Evolutionary conservation across 768 basidiomycete species (phyloP).

Genomic region (Mycena alexandri): DNA sequence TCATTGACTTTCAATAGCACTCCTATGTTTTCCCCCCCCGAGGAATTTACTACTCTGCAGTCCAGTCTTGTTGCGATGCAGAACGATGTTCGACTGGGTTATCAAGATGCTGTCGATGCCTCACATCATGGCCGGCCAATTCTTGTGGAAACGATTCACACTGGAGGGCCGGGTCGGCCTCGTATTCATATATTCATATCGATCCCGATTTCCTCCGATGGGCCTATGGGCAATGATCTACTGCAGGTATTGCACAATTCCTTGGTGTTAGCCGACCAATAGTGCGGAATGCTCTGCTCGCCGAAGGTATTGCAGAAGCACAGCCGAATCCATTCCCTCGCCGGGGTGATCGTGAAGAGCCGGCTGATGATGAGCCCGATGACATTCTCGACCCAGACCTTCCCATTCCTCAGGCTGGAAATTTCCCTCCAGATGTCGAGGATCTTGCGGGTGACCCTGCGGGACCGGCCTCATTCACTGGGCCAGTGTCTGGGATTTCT

Average conservation of each 20-base stretch:
- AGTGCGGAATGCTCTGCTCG: slow-evolving; percentile 38
- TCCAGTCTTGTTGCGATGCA: slow-evolving; percentile 8
- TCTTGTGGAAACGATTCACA: neutral
- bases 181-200: slow-evolving; percentile 44
- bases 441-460: no score
- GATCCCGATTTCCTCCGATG: slow-evolving; percentile 41
- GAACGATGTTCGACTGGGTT: slow-evolving; percentile 11
- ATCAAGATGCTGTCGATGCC: slow-evolving; percentile 10
- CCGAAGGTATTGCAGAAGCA: slow-evolving; percentile 36
- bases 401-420: no score
- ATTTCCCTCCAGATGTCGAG: no score
- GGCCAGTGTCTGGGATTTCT: no score
- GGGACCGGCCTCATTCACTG: no score
- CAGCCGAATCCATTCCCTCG: slow-evolving; percentile 18
- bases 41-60: neutral
- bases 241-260: slow-evolving; percentile 23
- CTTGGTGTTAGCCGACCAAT: slow-evolving; percentile 33
- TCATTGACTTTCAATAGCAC: no score
- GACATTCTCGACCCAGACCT: slow-evolving; percentile 1
- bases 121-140: slow-evolving; percentile 14
- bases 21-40: neutral
- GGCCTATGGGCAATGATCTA: slow-evolving; percentile 38
- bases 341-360: no score
- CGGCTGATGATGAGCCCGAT: no score
- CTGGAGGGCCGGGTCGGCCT: slow-evolving; percentile 43